phyloP scores from a whole-genome alignment of 2,329 filamentous ascomycete genomes.

The Spiromastix sp. region DNA sequence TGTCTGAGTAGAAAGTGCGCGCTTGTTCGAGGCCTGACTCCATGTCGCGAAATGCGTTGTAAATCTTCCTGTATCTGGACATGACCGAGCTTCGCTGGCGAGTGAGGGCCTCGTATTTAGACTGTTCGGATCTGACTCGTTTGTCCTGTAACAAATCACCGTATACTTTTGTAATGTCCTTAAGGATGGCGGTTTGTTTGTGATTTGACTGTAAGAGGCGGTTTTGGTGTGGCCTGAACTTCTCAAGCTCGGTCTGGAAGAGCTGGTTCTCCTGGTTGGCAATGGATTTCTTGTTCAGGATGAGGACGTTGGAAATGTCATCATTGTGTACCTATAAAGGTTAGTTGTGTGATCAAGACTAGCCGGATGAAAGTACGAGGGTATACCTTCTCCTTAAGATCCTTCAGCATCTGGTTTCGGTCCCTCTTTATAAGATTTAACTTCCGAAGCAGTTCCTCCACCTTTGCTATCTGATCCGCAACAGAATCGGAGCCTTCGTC shows the following conservation, averaged over 20 bases:
- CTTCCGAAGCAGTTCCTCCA: constrained; percentile 86
- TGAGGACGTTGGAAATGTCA: constrained; percentile 94
- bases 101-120: constrained; percentile 83
- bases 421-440: constrained; percentile 88
- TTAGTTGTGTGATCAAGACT: background rate
- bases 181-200: constrained; percentile 89
- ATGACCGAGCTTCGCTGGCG: constrained; percentile 72
- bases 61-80: constrained; percentile 79
- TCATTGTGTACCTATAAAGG: constrained; percentile 73
- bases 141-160: constrained; percentile 86
- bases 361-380: constrained; percentile 1
- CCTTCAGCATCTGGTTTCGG: constrained; percentile 82
- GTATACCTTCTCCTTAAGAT: constrained; percentile 89
- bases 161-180: constrained; percentile 81
- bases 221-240: constrained; percentile 87
- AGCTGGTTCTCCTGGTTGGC: constrained; percentile 83
- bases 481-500: constrained; percentile 71
- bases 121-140: constrained; percentile 84
- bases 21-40: constrained; percentile 77
- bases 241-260: constrained; percentile 94
- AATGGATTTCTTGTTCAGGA: constrained; percentile 95
- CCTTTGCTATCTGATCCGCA: constrained; percentile 74
- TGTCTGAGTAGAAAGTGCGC: constrained; percentile 88
- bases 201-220: constrained; percentile 86
- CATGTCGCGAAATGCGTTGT: constrained; percentile 86